These are phyloP conservation scores for Leptographium procerum DNA, from an alignment of 2,329 filamentous ascomycete genomes.

Conservation along the genomic window DNA sequence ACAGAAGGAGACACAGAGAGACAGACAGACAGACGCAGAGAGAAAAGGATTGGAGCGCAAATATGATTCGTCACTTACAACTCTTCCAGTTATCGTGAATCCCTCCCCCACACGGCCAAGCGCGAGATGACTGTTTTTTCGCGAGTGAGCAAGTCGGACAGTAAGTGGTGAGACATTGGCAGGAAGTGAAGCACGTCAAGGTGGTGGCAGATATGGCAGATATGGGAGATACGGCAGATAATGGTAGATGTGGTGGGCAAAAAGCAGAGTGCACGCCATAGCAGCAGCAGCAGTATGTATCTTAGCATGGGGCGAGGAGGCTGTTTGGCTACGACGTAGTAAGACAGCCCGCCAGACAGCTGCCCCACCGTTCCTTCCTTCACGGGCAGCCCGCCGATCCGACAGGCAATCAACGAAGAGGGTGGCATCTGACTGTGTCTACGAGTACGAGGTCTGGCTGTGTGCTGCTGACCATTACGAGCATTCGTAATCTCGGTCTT, in stretches of 20 bases:
- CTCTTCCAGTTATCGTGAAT: neutral
- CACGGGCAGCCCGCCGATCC: neutral
- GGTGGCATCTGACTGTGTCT: neutral
- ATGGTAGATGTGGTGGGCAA: no score
- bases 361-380: neutral
- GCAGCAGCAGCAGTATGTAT: no score
- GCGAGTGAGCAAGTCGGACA: neutral
- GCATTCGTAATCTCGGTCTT: no score
- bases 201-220: neutral
- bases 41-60: neutral
- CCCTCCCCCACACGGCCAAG: neutral
- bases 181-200: neutral
- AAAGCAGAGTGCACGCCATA: no score
- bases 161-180: neutral
- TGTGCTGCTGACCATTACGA: neutral
- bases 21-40: no score
- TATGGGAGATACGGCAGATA: no score
- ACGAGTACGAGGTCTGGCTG: neutral
- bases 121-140: neutral
- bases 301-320: neutral
- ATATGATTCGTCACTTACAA: constrained; percentile 3
- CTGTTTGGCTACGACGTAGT: no score
- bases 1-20: neutral
- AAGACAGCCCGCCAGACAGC: neutral
- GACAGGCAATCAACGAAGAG: neutral